These are phyloP conservation scores for Lepraria neglecta DNA, from an alignment of 495 filamentous ascomycete species.

Conservation along the genomic window DNA sequence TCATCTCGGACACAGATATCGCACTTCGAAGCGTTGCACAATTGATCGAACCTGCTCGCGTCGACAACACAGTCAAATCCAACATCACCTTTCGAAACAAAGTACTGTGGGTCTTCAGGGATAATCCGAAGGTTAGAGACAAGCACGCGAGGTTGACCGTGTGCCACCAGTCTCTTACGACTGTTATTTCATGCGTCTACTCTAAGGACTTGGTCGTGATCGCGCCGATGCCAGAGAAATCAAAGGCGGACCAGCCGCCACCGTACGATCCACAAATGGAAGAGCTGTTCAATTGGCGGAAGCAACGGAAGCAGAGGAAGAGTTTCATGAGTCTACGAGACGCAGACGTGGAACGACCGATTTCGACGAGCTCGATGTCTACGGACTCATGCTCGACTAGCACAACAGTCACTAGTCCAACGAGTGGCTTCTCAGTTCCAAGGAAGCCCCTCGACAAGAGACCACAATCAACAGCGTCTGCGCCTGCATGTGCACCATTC, in stretches of 20 bases:
- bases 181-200: constrained; percentile 27
- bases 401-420: neutral
- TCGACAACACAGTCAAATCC: constrained; percentile 6
- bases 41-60: constrained; percentile 26
- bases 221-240: neutral
- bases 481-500: neutral
- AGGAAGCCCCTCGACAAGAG: neutral
- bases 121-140: constrained; percentile 26
- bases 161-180: constrained; percentile 29
- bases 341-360: constrained; percentile 20
- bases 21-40: constrained; percentile 25
- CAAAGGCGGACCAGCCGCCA: constrained; percentile 13
- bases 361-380: neutral
- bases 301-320: constrained; percentile 4
- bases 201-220: constrained; percentile 15
- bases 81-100: constrained; percentile 23
- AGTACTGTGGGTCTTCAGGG: constrained; percentile 30
- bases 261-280: constrained; percentile 18
- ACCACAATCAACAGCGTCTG: neutral
- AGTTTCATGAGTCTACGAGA: constrained; percentile 24
- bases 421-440: neutral
- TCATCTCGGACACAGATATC: constrained; percentile 27
- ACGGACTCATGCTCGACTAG: neutral
- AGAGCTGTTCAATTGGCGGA: constrained; percentile 18
- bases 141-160: constrained; percentile 26